Conservation (phyloP, 768 basidiomycete genomes). For the Nidula microcarpa region DNA sequence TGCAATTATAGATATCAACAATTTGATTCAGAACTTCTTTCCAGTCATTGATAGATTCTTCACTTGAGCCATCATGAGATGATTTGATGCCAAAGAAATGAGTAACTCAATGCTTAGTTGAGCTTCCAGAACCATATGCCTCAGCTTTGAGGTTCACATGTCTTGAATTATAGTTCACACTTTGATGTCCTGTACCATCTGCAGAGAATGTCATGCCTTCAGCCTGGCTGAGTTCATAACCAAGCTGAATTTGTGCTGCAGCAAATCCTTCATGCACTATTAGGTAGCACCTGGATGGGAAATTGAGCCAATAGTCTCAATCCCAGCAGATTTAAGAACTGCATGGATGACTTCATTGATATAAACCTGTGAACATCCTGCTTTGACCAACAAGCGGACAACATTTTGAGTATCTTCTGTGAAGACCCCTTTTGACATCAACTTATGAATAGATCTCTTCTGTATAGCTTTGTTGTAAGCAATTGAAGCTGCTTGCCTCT, state of each 20-base stretch:
- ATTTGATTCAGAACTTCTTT: slow-evolving; percentile 8
- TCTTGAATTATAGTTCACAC: slow-evolving; percentile 14
- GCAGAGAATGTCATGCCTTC: slow-evolving; percentile 12
- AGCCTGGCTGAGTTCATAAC: slow-evolving; percentile 7
- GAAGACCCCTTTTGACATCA: slow-evolving; percentile 13
- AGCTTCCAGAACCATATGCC: slow-evolving; percentile 6
- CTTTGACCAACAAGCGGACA: slow-evolving; percentile 9
- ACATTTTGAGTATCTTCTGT: slow-evolving; percentile 13
- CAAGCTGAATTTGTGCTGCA: slow-evolving; percentile 18
- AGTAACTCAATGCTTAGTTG: slow-evolving; percentile 7
- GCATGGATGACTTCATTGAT: slow-evolving; percentile 12
- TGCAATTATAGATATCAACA: slow-evolving; percentile 12
- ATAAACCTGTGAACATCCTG: slow-evolving; percentile 10
- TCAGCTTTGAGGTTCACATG: slow-evolving; percentile 14
- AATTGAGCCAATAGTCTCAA: slow-evolving; percentile 9
- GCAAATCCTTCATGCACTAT: slow-evolving; percentile 13
- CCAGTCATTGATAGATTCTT: slow-evolving; percentile 16
- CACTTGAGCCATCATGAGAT: slow-evolving; percentile 13
- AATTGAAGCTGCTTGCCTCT: not conserved
- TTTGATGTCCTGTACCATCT: slow-evolving; percentile 13
- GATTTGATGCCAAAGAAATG: slow-evolving; percentile 15
- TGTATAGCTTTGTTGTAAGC: slow-evolving; percentile 3
- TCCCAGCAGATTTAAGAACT: slow-evolving; percentile 10
- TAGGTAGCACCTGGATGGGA: slow-evolving; percentile 8
- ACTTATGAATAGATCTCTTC: slow-evolving; percentile 6